Percentiles rank a stretch among this genome's conserved stretches.
phyloP scores from a whole-genome alignment of 2,329 filamentous ascomycete genomes.

The Neonectria neomacrospora region DNA sequence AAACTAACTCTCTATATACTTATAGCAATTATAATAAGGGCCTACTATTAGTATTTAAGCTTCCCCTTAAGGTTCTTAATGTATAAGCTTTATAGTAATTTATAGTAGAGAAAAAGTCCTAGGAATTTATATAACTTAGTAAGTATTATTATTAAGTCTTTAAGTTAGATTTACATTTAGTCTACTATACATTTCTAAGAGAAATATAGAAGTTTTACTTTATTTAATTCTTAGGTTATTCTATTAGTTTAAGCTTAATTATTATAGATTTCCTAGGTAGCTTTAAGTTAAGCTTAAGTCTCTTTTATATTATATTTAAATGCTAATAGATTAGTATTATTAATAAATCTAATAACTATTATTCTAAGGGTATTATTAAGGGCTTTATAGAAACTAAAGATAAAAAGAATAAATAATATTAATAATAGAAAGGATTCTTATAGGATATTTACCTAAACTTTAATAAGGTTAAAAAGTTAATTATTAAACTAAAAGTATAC shows the following conservation, averaged over 20 bases:
- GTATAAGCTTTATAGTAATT: too few relatives aligned
- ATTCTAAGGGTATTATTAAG: not conserved
- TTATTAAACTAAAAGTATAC: not conserved
- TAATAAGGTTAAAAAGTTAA: not conserved
- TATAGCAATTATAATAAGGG: too few relatives aligned
- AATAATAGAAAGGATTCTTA: not conserved
- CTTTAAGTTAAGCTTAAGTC: not conserved
- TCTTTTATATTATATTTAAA: not conserved
- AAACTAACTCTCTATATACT: too few relatives aligned
- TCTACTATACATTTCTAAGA: not conserved
- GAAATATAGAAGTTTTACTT: not conserved
- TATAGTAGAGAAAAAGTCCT: not conserved
- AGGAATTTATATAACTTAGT: not conserved
- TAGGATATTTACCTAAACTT: not conserved
- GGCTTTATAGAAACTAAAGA: not conserved
- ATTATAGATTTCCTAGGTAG: not conserved
- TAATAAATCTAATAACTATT: not conserved
- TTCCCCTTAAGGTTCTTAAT: too few relatives aligned
- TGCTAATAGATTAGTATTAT: not conserved
- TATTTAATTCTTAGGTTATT: not conserved
- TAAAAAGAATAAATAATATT: not conserved
- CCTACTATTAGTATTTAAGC: too few relatives aligned
- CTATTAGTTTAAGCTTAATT: not conserved
- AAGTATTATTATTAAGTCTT: not conserved
- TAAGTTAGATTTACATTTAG: not conserved